Evolutionary conservation across 768 basidiomycete genomes (phyloP).

Genomic region (Pulveroboletus sp.): DNA sequence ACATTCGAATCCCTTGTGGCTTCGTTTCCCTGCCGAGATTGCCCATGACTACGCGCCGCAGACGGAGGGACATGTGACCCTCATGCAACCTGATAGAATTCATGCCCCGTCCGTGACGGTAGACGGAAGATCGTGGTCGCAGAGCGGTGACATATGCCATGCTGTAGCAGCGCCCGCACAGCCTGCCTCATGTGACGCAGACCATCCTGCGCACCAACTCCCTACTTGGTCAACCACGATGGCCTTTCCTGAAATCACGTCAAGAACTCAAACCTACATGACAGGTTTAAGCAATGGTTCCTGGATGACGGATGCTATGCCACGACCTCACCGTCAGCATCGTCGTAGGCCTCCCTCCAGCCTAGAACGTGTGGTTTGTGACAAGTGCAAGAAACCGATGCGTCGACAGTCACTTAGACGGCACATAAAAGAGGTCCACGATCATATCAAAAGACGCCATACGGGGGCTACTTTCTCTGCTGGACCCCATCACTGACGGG

Average conservation of each 20-base stretch:
- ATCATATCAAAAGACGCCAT: slow-evolving; percentile 13
- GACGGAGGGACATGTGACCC: neutral
- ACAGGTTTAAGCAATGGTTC: neutral
- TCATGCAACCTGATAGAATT: neutral
- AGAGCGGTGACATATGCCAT: slow-evolving; percentile 5
- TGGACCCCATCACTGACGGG: neutral
- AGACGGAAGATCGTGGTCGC: neutral
- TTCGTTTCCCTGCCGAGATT: neutral
- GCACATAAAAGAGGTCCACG: slow-evolving; percentile 19
- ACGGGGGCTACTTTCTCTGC: neutral
- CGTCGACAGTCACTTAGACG: slow-evolving; percentile 14
- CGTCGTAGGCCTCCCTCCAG: neutral
- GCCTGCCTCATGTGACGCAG: neutral
- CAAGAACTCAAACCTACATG: neutral
- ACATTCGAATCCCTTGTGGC: neutral
- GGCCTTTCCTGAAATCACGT: neutral
- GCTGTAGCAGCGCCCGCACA: slow-evolving; percentile 18
- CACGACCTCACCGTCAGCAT: slow-evolving; percentile 2
- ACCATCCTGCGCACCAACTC: neutral
- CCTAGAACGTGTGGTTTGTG: neutral
- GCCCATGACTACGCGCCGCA: neutral
- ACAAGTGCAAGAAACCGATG: slow-evolving; percentile 13
- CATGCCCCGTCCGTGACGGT: slow-evolving; percentile 13
- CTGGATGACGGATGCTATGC: slow-evolving; percentile 3
- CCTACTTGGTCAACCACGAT: neutral